Evolutionary conservation across 2,329 filamentous ascomycete genomes (phyloP).

Genomic region (Stagonosporopsis chrysanthemi): DNA sequence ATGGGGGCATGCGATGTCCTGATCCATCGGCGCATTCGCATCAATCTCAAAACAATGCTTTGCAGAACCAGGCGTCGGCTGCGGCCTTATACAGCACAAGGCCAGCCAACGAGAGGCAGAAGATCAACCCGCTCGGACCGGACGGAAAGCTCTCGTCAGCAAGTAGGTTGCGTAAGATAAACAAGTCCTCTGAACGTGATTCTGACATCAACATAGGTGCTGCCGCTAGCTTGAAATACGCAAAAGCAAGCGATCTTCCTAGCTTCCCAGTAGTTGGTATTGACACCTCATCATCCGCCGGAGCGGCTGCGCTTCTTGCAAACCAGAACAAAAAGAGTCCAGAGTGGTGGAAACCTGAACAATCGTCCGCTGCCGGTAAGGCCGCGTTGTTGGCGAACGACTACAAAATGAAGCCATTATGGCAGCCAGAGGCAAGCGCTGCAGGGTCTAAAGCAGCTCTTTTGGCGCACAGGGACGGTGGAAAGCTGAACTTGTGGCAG

Average conservation of each 20-base stretch:
- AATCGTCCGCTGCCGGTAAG: slow-evolving; percentile 63
- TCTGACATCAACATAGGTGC: slow-evolving; percentile 56
- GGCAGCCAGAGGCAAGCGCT: slow-evolving; percentile 69
- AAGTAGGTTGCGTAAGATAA: slow-evolving; percentile 52
- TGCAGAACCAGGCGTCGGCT: slow-evolving; percentile 64
- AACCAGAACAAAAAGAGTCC: slow-evolving; percentile 72
- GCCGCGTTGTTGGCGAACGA: slow-evolving; percentile 67
- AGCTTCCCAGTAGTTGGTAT: slow-evolving; percentile 75
- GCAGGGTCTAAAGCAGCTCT: slow-evolving; percentile 78
- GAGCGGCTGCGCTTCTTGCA: slow-evolving; percentile 76
- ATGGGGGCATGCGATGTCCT: slow-evolving; percentile 39
- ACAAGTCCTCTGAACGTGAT: not conserved
- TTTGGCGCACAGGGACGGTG: slow-evolving; percentile 65
- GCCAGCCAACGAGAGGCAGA: slow-evolving; percentile 32
- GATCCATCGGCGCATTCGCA: slow-evolving; percentile 55
- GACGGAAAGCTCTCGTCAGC: slow-evolving; percentile 66
- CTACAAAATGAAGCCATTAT: slow-evolving; percentile 67
- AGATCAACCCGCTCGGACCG: slow-evolving; percentile 54
- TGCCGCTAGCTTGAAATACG: slow-evolving; percentile 72
- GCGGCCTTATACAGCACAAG: slow-evolving; percentile 63
- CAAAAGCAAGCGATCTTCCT: slow-evolving; percentile 74
- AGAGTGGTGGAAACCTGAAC: slow-evolving; percentile 71
- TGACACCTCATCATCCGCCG: slow-evolving; percentile 66
- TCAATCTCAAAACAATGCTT: slow-evolving; percentile 32
- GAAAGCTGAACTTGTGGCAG: slow-evolving; percentile 60